Evolutionary conservation across 345 rosid species (phyloP), one percentile per base, ranked within the genome.

Genomic region (Cardamine resedifolia): DNA sequence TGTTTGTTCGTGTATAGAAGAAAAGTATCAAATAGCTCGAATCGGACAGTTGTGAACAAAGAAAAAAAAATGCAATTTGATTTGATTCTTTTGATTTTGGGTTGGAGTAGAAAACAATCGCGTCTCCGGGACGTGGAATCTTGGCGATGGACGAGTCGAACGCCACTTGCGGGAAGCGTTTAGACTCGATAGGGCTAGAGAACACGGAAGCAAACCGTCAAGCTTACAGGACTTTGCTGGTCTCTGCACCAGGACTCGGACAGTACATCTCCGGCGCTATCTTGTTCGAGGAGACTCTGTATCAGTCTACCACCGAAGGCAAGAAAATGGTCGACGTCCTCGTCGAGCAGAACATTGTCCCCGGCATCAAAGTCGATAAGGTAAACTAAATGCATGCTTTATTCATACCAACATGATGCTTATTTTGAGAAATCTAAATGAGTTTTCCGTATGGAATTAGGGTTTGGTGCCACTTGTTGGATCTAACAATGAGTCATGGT

Each of bases 111-210:
- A 94, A 89, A 94, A 91, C 93, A 4, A 23, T 94, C 44, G 97
- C 98, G 50, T 89, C 98, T 2, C 98, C 98, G 0, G 96, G 98
- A 24, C 91, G 95, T n/a, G 97, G 98, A 73, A 94, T 94, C 57
- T 78, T 94, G 90, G 97, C 98, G 60, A 94, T 94, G 98, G 97
- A 94, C 24, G 98, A 94, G 83, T 94, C 97, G 0, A 91, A 91
- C 67, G 97, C 97, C 34, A 94, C 98, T 64, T 94, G 97, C 38
- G 98, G 98, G 80, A 94, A 91, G 82, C 86, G 98, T 63, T 84
- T 94, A 45, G 97, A 86, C 10, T 94, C 98, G 0, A 91, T 94
- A 1, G 98, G 98, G 76, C 81, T 89, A 59, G 97, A 94, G 88
- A 94, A 91, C 90, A 91, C 96, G 0, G 97, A 91, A 86, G 96